A percentile compares a stretch with the other conserved stretches of the same genome.
Evolutionary conservation across 2,329 filamentous ascomycete genomes (phyloP).

Genomic region (Sporothrix dimorphospora): DNA sequence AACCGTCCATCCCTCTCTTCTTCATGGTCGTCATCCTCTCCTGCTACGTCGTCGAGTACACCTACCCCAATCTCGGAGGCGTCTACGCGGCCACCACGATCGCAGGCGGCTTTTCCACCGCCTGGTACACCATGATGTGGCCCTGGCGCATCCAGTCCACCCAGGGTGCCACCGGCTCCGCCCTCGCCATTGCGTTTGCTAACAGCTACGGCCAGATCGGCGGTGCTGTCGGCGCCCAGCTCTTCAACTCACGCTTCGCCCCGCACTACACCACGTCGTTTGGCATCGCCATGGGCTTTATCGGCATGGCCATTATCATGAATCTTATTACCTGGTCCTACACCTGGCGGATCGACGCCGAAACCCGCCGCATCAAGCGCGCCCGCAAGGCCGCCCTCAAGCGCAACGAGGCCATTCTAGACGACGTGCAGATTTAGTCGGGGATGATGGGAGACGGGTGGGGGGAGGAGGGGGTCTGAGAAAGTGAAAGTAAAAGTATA

Average conservation of each 20-base stretch:
- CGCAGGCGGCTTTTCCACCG: slow-evolving; percentile 48
- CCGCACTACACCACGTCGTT: slow-evolving; percentile 50
- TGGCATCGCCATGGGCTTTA: slow-evolving; percentile 48
- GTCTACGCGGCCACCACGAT: slow-evolving; percentile 50
- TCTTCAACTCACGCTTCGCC: slow-evolving; percentile 50
- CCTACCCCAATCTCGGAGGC: slow-evolving; percentile 33
- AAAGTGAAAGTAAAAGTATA: too few relatives aligned
- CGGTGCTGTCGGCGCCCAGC: slow-evolving; percentile 52
- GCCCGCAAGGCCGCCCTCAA: slow-evolving; percentile 47
- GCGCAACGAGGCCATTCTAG: slow-evolving; percentile 47
- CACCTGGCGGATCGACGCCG: slow-evolving; percentile 48
- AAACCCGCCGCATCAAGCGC: slow-evolving; percentile 49
- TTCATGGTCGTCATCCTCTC: slow-evolving; percentile 28
- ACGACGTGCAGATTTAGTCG: slow-evolving; percentile 43
- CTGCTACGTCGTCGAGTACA: slow-evolving; percentile 29
- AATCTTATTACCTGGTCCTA: slow-evolving; percentile 51
- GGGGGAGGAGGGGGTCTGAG: too few relatives aligned
- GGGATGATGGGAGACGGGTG: too few relatives aligned
- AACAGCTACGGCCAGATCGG: slow-evolving; percentile 56
- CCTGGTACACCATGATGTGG: slow-evolving; percentile 55
- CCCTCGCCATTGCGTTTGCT: slow-evolving; percentile 54
- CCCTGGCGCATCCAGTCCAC: slow-evolving; percentile 55
- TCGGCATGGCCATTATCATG: slow-evolving; percentile 47
- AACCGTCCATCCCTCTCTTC: slow-evolving; percentile 22
- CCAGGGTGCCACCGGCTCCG: slow-evolving; percentile 50